Conservation (phyloP, 202 grass and related monocot genomes). For the Alloteropsis angusta region DNA sequence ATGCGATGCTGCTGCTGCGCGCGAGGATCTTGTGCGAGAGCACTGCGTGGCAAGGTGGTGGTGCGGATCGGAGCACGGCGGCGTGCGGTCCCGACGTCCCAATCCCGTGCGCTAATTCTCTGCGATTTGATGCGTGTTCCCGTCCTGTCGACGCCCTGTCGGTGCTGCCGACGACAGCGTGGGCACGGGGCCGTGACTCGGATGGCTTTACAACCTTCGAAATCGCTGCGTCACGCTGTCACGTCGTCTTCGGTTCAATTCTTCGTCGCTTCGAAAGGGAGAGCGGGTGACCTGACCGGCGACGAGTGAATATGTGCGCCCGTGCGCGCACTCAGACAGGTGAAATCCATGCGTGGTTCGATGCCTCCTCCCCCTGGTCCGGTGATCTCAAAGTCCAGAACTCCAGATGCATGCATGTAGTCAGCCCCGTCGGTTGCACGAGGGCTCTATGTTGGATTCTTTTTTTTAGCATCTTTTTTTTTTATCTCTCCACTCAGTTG, state of each 20-base stretch:
- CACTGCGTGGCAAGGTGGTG: neutral
- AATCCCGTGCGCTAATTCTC: neutral
- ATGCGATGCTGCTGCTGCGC: neutral
- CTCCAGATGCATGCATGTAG: conserved; percentile 27
- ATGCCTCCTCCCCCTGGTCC: neutral
- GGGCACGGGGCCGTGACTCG: neutral
- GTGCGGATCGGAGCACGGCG: neutral
- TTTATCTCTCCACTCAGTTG: neutral
- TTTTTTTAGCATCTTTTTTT: neutral
- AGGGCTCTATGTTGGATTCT: neutral
- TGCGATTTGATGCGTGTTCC: neutral
- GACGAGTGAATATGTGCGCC: neutral
- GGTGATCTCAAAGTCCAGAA: no score
- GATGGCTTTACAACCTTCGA: neutral
- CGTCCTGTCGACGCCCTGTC: conserved; percentile 25
- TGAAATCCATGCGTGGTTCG: neutral
- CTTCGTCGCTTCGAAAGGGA: neutral
- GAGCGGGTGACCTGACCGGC: neutral
- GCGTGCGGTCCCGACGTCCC: conserved; percentile 2
- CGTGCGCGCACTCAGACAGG: neutral
- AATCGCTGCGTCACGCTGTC: no score
- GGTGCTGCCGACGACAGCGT: neutral
- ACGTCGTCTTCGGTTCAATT: neutral
- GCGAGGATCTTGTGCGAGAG: neutral
- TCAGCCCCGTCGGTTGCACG: neutral